phyloP scores from a whole-genome alignment of 164 flowering plant genomes.

The Tetrastigma voinierianum region DNA sequence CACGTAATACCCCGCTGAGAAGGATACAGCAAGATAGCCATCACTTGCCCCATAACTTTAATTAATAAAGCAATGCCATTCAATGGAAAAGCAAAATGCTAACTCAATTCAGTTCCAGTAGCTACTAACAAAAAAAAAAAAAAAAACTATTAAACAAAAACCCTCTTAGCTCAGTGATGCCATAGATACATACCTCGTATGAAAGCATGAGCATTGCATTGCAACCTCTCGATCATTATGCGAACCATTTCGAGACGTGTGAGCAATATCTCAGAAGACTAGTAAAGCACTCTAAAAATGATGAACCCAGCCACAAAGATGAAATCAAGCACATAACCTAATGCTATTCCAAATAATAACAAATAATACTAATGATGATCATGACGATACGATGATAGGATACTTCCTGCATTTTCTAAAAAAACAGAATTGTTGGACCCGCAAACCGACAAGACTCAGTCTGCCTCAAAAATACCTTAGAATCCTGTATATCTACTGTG shows the following conservation, averaged over 20 bases:
- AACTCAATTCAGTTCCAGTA: neutral
- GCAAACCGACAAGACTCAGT: slow-evolving; percentile 26
- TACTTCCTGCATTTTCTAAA: slow-evolving; percentile 99
- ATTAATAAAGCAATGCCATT: neutral
- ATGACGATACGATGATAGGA: slow-evolving; percentile 39
- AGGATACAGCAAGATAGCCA: slow-evolving; percentile 93
- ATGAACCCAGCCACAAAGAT: neutral
- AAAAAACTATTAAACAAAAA: neutral
- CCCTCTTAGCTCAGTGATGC: neutral
- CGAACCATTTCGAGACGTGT: slow-evolving; percentile 98
- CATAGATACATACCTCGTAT: slow-evolving; percentile 77
- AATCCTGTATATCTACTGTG: neutral
- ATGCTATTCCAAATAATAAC: neutral
- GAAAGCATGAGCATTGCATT: slow-evolving; percentile 99
- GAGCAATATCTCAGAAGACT: slow-evolving; percentile 78
- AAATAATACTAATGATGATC: neutral
- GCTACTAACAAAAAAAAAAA: neutral
- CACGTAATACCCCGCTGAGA: slow-evolving; percentile 86
- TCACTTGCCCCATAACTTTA: slow-evolving; percentile 95
- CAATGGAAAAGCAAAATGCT: slow-evolving; percentile 1
- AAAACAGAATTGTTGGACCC: slow-evolving; percentile 97
- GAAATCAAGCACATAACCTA: neutral
- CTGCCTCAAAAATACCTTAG: neutral
- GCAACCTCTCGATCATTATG: slow-evolving; percentile 79
- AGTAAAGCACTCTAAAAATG: slow-evolving; percentile 43